phyloP scores from a whole-genome alignment of 352 stramenopile genomes.

The Achlya hypogyna region DNA sequence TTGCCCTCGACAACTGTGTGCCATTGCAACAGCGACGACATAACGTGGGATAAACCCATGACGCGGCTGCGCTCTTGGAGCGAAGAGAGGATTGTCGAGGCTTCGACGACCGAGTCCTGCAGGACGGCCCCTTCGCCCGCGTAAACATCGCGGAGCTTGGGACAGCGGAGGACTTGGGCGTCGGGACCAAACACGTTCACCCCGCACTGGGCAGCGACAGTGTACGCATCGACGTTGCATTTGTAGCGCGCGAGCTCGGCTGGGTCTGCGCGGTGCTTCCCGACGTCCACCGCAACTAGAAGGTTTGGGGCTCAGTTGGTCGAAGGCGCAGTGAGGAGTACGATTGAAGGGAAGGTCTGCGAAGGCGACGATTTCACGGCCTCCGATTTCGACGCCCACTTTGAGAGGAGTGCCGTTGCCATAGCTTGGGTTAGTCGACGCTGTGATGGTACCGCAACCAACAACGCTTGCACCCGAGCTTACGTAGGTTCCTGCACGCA shows the following conservation, averaged over 20 bases:
- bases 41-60: slow-evolving; percentile 50
- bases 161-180: slow-evolving; percentile 50
- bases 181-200: slow-evolving; percentile 45
- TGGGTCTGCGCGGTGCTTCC: slow-evolving; percentile 30
- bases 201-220: slow-evolving; percentile 28
- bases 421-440: slow-evolving; percentile 23
- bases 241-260: slow-evolving; percentile 40
- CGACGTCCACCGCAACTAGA: slow-evolving; percentile 35
- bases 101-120: slow-evolving; percentile 45
- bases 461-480: slow-evolving; percentile 43
- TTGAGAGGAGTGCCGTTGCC: slow-evolving; percentile 57
- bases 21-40: slow-evolving; percentile 60
- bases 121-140: slow-evolving; percentile 50
- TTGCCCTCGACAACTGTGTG: slow-evolving; percentile 48
- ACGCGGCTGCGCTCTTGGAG: slow-evolving; percentile 35
- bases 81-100: slow-evolving; percentile 63
- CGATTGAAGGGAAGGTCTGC: slow-evolving; percentile 59
- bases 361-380: slow-evolving; percentile 54
- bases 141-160: slow-evolving; percentile 50
- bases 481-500: slow-evolving; percentile 12
- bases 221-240: slow-evolving; percentile 41
- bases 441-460: slow-evolving; percentile 51
- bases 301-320: not conserved
- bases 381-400: slow-evolving; percentile 75
- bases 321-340: slow-evolving; percentile 19